Base-by-base conservation (phyloP, 2,329 filamentous ascomycete species). In the Laburnicola sp. region DNA sequence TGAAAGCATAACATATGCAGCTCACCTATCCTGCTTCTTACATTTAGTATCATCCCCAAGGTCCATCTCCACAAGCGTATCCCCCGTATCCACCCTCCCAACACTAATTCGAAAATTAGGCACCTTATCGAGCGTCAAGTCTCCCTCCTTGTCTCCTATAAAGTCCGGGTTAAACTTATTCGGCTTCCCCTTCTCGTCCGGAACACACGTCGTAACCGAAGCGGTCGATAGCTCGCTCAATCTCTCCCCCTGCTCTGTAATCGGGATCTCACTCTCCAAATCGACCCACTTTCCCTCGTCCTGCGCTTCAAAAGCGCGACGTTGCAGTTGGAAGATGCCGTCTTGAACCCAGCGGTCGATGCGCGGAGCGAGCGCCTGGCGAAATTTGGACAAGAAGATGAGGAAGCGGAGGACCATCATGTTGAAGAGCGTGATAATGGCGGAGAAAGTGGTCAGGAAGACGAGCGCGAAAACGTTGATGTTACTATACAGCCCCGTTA, bases 261-360 rank as follows among this genome's bases (percentile, higher is more conserved):
- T 36, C 10, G 61, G 59, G 4, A 60, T 50, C 16, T 64, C 59
- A 2, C 58, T 50, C 4, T 59, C 57, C 10, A 62, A 26, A 42
- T 56, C 43, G 0, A 50, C 37, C 61, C 61, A 64, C 0, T 3
- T 6, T 3, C 53, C 51, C 5, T 59, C 48, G 5, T 50, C 54
- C 35, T 59, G 45, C 7, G 53, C 59, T 34, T 65, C 61, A 45
- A 62, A 62, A 1, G 60, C 64, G n/a, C 64, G 53, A 3, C 61
- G 54, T 35, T 67, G 64, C 1, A 65, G 48, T 22, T 67, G 63
- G 43, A 59, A 62, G 1, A 67, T 35, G 9, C 64, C 64, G 30
- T 67, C 63, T 47, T 65, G 61, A 11, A 64, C 57, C 64, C 64
- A 65, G 25, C 63, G 51, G 4, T 62, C 63, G 31, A 65, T 57